Evolutionary conservation across 345 rosid species (phyloP).

Genomic region (Aethionema arabicum): DNA sequence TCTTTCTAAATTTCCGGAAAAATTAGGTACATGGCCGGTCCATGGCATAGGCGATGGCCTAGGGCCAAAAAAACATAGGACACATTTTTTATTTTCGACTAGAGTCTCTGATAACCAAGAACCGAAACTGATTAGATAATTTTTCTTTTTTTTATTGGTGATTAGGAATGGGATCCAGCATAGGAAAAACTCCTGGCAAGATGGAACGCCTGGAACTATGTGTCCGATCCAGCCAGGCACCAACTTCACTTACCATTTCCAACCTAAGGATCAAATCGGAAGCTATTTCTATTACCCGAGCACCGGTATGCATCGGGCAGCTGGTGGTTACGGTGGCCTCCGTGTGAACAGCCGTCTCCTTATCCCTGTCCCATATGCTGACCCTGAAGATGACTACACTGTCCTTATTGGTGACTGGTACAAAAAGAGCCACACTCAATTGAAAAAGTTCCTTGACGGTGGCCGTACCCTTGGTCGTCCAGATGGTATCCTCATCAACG

Average conservation of each 20-base stretch:
- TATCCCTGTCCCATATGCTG: conserved; percentile 68
- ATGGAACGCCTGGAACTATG: conserved; percentile 64
- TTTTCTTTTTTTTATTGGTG: background rate
- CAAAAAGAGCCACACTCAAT: conserved; percentile 47
- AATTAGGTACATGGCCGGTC: too few relatives aligned
- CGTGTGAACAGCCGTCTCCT: conserved; percentile 63
- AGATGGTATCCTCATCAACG: conserved; percentile 62
- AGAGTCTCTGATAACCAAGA: background rate
- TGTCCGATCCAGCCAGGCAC: conserved; percentile 73
- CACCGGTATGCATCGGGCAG: conserved; percentile 49
- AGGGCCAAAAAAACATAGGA: background rate
- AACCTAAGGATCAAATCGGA: conserved; percentile 90
- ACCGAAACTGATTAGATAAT: background rate
- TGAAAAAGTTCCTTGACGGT: conserved; percentile 45
- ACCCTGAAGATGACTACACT: conserved; percentile 65
- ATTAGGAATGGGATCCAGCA: conserved; percentile 74
- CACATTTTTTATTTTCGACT: background rate
- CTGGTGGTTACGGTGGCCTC: conserved; percentile 74
- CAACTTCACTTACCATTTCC: conserved; percentile 78
- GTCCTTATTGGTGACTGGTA: conserved; percentile 67
- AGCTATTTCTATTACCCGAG: conserved; percentile 66
- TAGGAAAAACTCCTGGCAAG: conserved; percentile 86
- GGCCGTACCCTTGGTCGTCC: conserved; percentile 61
- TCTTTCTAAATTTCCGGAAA: too few relatives aligned
- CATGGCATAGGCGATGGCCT: too few relatives aligned